Evolutionary conservation across 2,329 filamentous ascomycete species (phyloP), one percentile per base, ranked within the genome.

Genomic region (Epichloe gansuensis): DNA sequence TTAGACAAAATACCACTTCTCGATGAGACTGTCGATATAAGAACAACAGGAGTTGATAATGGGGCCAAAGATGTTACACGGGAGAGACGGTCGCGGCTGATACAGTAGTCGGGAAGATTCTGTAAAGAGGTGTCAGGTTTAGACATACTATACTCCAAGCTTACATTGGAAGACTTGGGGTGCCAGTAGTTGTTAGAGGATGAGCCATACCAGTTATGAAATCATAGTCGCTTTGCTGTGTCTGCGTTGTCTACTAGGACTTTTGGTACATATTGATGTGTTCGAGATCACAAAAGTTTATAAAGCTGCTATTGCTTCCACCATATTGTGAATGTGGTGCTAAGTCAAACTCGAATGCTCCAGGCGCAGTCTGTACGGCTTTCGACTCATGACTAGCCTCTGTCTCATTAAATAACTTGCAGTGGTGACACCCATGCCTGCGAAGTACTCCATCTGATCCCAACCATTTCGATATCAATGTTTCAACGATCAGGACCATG

Each of bases 1-100:
- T 62, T 83, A 2, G 80, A 83, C 55, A 69, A 72, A 17, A 83
- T 84, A 46, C 80, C 81, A 2, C 63, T 83, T 34, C 66, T 85
- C 15, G 76, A 78, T 15, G 74, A 79, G 51, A 61, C 62, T 43
- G 60, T 59, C 11, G 59, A 57, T 6, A 61, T 61, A 3, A 62
- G 57, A 13, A 64, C 69, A 5, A 75, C 71, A 1, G 71, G 73
- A 2, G 59, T 74, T 38, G 75, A 79, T 51, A 65, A 64, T 1
- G 66, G 69, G 1, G 69, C 69, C n/a, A 73, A 67, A 54, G 72
- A 76, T 56, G 65, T 71, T 5, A 68, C 73, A 3, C 70, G 73
- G 37, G 75, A 76, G 60, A 71, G 78, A 55, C 80, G 69, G 59
- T 52, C 62, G 28, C 34, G 31, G n/a, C n/a, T 13, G 34, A 21